These are phyloP conservation scores for Panaeolus papilionaceus DNA, from an alignment of 768 basidiomycete genomes.

Conservation along the genomic window DNA sequence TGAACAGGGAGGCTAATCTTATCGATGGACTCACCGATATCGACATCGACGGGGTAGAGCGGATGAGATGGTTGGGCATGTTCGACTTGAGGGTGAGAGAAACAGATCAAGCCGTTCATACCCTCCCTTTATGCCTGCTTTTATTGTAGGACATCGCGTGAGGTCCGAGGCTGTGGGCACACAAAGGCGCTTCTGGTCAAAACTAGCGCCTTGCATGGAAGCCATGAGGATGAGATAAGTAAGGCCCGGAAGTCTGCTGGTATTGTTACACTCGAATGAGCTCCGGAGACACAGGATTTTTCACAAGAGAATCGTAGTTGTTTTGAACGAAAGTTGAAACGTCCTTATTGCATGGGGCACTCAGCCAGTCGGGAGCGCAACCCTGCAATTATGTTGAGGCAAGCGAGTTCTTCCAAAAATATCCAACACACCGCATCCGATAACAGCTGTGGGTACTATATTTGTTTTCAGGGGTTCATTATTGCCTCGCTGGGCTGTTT, in stretches of 20 bases:
- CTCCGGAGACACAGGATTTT: background rate
- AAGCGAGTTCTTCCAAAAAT: background rate
- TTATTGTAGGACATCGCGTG: too few relatives aligned
- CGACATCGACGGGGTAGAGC: background rate
- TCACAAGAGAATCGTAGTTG: background rate
- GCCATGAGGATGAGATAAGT: too few relatives aligned
- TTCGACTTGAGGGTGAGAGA: too few relatives aligned
- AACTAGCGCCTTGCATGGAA: too few relatives aligned
- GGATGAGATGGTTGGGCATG: background rate
- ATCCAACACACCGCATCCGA: background rate
- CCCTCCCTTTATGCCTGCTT: too few relatives aligned
- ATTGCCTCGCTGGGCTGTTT: too few relatives aligned
- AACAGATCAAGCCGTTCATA: too few relatives aligned
- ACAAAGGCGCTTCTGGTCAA: too few relatives aligned
- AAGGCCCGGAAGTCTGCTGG: too few relatives aligned
- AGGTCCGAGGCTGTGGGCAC: too few relatives aligned
- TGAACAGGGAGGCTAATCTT: background rate
- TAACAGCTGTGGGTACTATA: background rate
- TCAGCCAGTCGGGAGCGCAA: background rate
- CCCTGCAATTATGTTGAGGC: too few relatives aligned
- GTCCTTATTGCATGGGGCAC: background rate
- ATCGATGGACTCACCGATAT: conserved; percentile 2
- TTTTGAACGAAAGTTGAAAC: background rate
- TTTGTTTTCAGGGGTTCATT: too few relatives aligned
- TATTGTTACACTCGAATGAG: background rate